Evolutionary conservation across 768 basidiomycete genomes (phyloP).

Genomic region (Kockovaella imperatae): DNA sequence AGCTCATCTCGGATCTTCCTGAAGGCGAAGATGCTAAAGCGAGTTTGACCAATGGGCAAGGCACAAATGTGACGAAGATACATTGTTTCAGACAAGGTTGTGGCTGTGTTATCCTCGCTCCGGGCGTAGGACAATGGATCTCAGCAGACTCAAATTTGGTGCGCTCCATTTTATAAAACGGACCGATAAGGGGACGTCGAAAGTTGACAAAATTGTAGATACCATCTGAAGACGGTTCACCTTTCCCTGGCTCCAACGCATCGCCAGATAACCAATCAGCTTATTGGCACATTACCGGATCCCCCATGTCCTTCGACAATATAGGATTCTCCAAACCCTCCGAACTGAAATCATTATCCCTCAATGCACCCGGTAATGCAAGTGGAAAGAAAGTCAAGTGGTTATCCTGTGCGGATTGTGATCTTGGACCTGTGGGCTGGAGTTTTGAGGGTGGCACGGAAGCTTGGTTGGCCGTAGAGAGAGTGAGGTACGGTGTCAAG

Average conservation of each 20-base stretch:
- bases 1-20: constrained; percentile 7
- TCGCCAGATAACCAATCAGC: neutral
- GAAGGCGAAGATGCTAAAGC: no score
- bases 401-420: constrained; percentile 46
- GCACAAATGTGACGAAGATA: constrained; percentile 22
- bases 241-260: constrained; percentile 15
- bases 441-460: constrained; percentile 42
- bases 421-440: constrained; percentile 46
- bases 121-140: constrained; percentile 26
- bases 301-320: constrained; percentile 45
- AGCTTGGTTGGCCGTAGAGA: constrained; percentile 39
- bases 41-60: neutral
- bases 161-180: constrained; percentile 1
- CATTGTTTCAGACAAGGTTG: constrained; percentile 43
- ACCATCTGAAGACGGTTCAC: constrained; percentile 26
- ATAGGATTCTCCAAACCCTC: constrained; percentile 43
- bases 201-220: constrained; percentile 13
- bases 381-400: constrained; percentile 36
- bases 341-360: neutral
- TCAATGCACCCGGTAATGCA: constrained; percentile 5
- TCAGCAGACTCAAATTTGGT: constrained; percentile 23
- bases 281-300: constrained; percentile 33
- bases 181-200: neutral
- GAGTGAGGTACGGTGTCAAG: constrained; percentile 38
- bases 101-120: constrained; percentile 34